These are phyloP conservation scores for Pulicaria dysenterica DNA, from an alignment of 129 eudicot genomes.

Conservation along the genomic window DNA sequence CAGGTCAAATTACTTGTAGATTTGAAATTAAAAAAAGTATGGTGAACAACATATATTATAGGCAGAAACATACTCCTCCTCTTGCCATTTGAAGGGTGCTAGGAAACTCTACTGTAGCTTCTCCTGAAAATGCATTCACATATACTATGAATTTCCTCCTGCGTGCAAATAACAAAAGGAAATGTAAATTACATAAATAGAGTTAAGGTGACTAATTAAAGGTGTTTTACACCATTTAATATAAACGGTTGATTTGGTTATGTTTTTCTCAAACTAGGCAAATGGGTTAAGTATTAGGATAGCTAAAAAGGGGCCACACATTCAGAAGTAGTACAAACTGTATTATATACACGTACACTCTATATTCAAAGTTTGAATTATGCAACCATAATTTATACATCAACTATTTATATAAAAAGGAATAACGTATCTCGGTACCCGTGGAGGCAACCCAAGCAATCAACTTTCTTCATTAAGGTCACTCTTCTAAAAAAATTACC, in stretches of 20 bases:
- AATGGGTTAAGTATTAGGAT: background rate
- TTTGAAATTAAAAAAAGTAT: background rate
- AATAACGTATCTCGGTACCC: too few species aligned
- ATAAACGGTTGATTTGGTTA: background rate
- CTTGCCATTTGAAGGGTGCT: slow-evolving; percentile 99
- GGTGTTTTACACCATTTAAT: background rate
- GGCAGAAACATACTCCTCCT: slow-evolving; percentile 82
- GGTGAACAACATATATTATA: slow-evolving; percentile 7
- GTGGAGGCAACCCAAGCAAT: too few species aligned
- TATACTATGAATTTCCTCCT: slow-evolving; percentile 82
- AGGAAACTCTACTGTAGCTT: slow-evolving; percentile 89
- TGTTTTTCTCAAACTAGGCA: background rate
- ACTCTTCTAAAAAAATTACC: too few species aligned
- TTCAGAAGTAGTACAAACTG: background rate
- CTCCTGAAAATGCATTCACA: slow-evolving; percentile 93
- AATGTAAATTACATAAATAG: background rate
- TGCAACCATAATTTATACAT: background rate
- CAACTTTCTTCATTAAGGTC: too few species aligned
- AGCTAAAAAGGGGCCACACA: background rate
- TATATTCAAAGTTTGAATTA: background rate
- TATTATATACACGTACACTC: background rate
- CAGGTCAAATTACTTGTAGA: slow-evolving; percentile 27
- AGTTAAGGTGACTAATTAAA: background rate
- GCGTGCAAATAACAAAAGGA: slow-evolving; percentile 15
- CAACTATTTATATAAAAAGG: background rate